phyloP scores from a whole-genome alignment of 2,329 filamentous ascomycete genomes.

The Xylariaceae sp. region DNA sequence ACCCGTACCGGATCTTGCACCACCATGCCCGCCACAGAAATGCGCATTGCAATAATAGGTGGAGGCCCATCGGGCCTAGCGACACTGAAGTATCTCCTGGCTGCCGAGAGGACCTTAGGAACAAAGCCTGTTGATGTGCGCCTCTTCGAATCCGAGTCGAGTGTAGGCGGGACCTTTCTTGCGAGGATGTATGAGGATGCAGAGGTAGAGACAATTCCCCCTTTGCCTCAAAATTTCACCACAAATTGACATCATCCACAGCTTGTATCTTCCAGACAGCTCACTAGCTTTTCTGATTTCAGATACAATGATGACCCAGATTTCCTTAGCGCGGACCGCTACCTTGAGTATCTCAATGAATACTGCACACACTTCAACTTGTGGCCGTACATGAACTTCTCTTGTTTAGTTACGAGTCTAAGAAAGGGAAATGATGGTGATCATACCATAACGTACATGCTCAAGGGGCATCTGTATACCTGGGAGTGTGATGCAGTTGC shows the following conservation, averaged over 20 bases:
- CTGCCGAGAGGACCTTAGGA: conserved; percentile 35
- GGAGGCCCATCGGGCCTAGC: conserved; percentile 42
- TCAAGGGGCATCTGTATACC: conserved; percentile 7
- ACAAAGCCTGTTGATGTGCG: conserved; percentile 42
- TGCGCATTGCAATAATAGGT: conserved; percentile 43
- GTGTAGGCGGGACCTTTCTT: conserved; percentile 47
- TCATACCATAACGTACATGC: conserved; percentile 26
- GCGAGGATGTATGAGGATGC: conserved; percentile 48
- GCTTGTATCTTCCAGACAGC: conserved; percentile 48
- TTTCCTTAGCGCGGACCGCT: conserved; percentile 45
- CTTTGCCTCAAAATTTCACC: not conserved
- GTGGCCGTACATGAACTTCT: conserved; percentile 41
- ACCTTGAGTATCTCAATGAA: conserved; percentile 46
- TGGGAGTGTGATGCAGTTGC: conserved; percentile 50
- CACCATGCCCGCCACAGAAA: conserved; percentile 14
- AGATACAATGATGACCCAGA: conserved; percentile 45
- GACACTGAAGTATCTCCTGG: conserved; percentile 43
- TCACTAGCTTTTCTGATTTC: conserved; percentile 51
- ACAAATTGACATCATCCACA: conserved; percentile 13
- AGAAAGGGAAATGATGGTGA: conserved; percentile 17
- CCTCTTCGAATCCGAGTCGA: conserved; percentile 45
- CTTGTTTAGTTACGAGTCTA: conserved; percentile 37
- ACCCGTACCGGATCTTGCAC: conserved; percentile 18
- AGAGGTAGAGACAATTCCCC: conserved; percentile 34
- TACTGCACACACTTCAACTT: conserved; percentile 46